Base-by-base conservation (phyloP, 352 stramenopile species). In the Globisporangium emineosum region DNA sequence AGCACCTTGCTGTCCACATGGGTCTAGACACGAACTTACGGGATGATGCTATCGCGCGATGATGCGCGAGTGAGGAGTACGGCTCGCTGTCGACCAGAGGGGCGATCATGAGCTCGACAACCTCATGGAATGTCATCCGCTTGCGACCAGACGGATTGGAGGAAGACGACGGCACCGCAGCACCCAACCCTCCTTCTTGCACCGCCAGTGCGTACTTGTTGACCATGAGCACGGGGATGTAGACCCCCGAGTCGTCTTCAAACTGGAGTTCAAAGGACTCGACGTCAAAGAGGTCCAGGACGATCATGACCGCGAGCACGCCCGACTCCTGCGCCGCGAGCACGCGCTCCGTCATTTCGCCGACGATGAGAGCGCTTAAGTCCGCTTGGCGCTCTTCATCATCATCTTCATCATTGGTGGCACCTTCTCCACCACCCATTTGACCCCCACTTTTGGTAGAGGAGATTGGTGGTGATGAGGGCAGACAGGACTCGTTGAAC, bases 211-310 rank as follows among this genome's bases (percentile, higher is more conserved):
- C 66, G 53, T 55, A 60, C 58, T 43, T 72, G 3, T 75, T 75
- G 51, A 75, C 40, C 79, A 90, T 89, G 25, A 92, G 62, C n/a
- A 92, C 79, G 1, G 83, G 83, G 40, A 92, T 77, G 62, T 89
- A 92, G 7, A 92, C 68, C 0, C 83, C 83, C 0, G 78, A 73
- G 32, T 88, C 81, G 1, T 72, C 45, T 1, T 63, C 42, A 21
- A 90, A 75, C 10, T 79, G 60, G 30, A 92, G 65, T 33, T 78
- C 70, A 19, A 92, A 92, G 19, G 83, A 65, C 17, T 85, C 77
- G 0, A 76, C 73, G 27, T 81, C 71, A n/a, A 84, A 73, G 3
- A 92, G 56, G 51, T 90, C 79, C 5, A 92, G 68, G 15, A 89
- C 77, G 5, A 90, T 58, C 10, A 92, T 71, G 45, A 89, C 79